A percentile compares a stretch with the other conserved stretches of the same genome.
Evolutionary conservation across 495 filamentous ascomycete genomes (phyloP).

Genomic region (Penicillium fimorum): DNA sequence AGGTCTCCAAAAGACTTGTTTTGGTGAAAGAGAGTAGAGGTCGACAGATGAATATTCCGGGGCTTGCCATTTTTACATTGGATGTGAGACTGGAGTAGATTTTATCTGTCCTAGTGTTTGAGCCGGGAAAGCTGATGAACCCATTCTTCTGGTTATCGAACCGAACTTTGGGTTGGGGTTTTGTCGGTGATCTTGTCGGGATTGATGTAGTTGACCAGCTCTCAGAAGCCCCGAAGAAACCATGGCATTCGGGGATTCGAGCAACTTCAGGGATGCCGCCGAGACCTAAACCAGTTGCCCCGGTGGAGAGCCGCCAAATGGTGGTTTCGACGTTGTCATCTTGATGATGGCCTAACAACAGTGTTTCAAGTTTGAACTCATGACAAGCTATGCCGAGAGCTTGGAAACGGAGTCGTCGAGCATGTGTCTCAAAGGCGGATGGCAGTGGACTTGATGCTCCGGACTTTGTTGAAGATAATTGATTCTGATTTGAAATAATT

Average conservation of each 20-base stretch:
- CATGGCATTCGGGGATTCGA: slow-evolving; percentile 80
- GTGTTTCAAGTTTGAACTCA: slow-evolving; percentile 41
- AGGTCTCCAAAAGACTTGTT: slow-evolving; percentile 67
- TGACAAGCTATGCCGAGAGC: slow-evolving; percentile 62
- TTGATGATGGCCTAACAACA: slow-evolving; percentile 79
- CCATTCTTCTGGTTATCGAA: slow-evolving; percentile 15
- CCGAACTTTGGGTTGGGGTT: slow-evolving; percentile 4
- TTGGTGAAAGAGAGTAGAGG: slow-evolving; percentile 78
- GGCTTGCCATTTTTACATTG: slow-evolving; percentile 53
- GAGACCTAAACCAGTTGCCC: slow-evolving; percentile 63
- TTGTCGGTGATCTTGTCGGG: slow-evolving; percentile 1
- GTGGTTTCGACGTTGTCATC: slow-evolving; percentile 89
- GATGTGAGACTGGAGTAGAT: not conserved
- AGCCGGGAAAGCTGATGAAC: slow-evolving; percentile 5
- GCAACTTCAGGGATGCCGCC: slow-evolving; percentile 61
- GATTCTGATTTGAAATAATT: slow-evolving; percentile 7
- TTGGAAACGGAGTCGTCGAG: slow-evolving; percentile 72
- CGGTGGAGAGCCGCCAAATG: slow-evolving; percentile 65
- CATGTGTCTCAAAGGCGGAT: slow-evolving; percentile 73
- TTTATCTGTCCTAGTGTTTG: not conserved
- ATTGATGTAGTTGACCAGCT: slow-evolving; percentile 52
- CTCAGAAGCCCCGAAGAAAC: slow-evolving; percentile 64
- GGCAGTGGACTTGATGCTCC: slow-evolving; percentile 45
- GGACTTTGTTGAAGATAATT: slow-evolving; percentile 11
- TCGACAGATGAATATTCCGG: slow-evolving; percentile 68